Evolutionary conservation across 768 basidiomycete species (phyloP).

Genomic region (Termitomyces sp.): DNA sequence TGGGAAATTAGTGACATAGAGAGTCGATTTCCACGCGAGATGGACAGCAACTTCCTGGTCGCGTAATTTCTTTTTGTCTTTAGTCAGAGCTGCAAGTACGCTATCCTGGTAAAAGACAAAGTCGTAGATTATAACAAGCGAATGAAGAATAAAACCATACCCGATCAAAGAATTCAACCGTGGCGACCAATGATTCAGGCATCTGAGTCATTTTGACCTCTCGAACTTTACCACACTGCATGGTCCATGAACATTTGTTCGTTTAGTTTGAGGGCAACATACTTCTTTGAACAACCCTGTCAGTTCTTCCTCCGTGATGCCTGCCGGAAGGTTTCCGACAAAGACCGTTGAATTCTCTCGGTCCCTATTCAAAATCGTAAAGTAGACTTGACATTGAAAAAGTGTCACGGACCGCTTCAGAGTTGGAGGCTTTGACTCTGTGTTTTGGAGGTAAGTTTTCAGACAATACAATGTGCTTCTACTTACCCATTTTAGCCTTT

Average conservation of each 20-base stretch:
- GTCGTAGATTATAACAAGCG: background rate
- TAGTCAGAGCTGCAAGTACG: slow-evolving; percentile 83
- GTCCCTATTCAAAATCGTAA: slow-evolving; percentile 48
- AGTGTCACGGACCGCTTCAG: slow-evolving; percentile 51
- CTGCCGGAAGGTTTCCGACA: slow-evolving; percentile 61
- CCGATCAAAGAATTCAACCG: slow-evolving; percentile 79
- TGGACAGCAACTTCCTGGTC: slow-evolving; percentile 79
- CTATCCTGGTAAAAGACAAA: slow-evolving; percentile 45
- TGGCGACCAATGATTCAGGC: slow-evolving; percentile 59
- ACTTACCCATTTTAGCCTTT: slow-evolving; percentile 56
- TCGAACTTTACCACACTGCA: slow-evolving; percentile 80
- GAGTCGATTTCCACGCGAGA: slow-evolving; percentile 88
- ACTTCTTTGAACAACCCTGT: slow-evolving; percentile 81
- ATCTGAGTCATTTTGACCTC: slow-evolving; percentile 76
- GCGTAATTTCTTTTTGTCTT: slow-evolving; percentile 86
- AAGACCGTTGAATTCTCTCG: slow-evolving; percentile 94
- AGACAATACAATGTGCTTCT: background rate
- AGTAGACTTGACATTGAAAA: background rate
- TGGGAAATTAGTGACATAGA: slow-evolving; percentile 96
- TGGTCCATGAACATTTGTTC: background rate
- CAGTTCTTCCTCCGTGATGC: slow-evolving; percentile 62
- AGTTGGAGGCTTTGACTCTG: slow-evolving; percentile 40
- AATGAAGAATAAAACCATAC: slow-evolving; percentile 25
- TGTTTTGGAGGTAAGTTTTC: background rate
- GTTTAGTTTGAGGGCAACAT: slow-evolving; percentile 9